phyloP scores from a whole-genome alignment of 2,329 filamentous ascomycete species.

The Botrytis cinerea region DNA sequence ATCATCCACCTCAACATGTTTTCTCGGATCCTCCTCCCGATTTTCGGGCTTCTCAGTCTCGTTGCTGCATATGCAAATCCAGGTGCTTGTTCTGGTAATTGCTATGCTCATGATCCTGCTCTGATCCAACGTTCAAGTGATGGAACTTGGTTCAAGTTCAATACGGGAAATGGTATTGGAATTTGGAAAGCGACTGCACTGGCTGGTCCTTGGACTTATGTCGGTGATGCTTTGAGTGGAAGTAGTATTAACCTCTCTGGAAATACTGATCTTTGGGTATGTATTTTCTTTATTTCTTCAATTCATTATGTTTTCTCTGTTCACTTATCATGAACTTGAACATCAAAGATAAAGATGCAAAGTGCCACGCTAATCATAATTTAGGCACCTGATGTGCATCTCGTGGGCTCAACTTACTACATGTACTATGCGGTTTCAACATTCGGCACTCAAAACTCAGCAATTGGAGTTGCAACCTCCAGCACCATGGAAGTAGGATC shows the following conservation, averaged over 20 bases:
- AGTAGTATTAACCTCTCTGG: conserved; percentile 43
- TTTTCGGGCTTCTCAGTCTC: conserved; percentile 21
- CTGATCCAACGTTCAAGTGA: conserved; percentile 46
- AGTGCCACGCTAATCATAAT: neutral
- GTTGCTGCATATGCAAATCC: conserved; percentile 42
- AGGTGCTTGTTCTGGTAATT: conserved; percentile 45
- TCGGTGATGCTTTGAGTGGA: conserved; percentile 44
- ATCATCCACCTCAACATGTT: neutral
- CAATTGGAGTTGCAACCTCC: conserved; percentile 52
- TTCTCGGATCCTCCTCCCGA: conserved; percentile 1
- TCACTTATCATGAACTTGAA: neutral
- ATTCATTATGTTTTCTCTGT: neutral
- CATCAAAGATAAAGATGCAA: neutral
- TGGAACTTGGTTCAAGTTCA: conserved; percentile 48
- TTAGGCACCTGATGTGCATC: conserved; percentile 63
- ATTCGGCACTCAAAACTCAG: conserved; percentile 55
- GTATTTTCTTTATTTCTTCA: conserved; percentile 20
- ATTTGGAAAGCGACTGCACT: conserved; percentile 45
- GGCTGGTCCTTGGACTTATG: conserved; percentile 47
- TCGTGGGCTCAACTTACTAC: conserved; percentile 60
- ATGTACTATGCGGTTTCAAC: conserved; percentile 60
- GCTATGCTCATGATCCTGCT: conserved; percentile 47
- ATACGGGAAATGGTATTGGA: conserved; percentile 46
- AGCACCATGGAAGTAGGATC: conserved; percentile 52
- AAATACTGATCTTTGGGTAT: conserved; percentile 46